phyloP scores from a whole-genome alignment of 2,329 filamentous ascomycete species.

The Diaporthe helianthi region DNA sequence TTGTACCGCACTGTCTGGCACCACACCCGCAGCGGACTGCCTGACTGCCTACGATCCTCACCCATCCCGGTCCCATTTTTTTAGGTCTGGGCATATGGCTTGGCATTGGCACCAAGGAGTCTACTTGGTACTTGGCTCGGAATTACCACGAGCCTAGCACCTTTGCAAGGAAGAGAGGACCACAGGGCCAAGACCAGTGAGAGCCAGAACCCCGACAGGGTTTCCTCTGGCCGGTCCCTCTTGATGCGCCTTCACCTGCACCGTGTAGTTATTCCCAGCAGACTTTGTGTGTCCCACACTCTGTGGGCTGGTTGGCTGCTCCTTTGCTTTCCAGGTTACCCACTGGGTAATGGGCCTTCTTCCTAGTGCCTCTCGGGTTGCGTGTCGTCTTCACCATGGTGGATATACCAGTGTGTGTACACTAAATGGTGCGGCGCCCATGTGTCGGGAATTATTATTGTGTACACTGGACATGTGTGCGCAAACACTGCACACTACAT shows the following conservation, averaged over 20 bases:
- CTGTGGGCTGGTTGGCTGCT: background rate
- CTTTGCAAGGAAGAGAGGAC: conserved; percentile 27
- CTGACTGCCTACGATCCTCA: conserved; percentile 21
- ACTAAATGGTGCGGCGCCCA: conserved; percentile 25
- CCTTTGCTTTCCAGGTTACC: conserved; percentile 19
- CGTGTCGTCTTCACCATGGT: conserved; percentile 25
- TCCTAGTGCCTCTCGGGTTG: conserved; percentile 25
- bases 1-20: background rate
- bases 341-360: background rate
- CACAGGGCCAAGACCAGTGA: conserved; percentile 20
- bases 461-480: conserved; percentile 30
- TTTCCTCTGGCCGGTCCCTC: background rate
- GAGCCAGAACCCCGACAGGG: conserved; percentile 1
- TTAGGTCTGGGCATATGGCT: conserved; percentile 22
- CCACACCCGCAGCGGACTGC: conserved; percentile 4
- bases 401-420: conserved; percentile 25
- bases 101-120: conserved; percentile 27
- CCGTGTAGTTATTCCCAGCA: conserved; percentile 1
- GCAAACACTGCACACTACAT: background rate
- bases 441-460: conserved; percentile 37
- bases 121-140: conserved; percentile 30
- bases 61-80: conserved; percentile 22
- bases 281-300: background rate
- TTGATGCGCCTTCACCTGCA: background rate
- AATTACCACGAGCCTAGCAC: conserved; percentile 18